Evolutionary conservation across 495 filamentous ascomycete genomes (phyloP).

Genomic region (Rhizodiscina lignyota): DNA sequence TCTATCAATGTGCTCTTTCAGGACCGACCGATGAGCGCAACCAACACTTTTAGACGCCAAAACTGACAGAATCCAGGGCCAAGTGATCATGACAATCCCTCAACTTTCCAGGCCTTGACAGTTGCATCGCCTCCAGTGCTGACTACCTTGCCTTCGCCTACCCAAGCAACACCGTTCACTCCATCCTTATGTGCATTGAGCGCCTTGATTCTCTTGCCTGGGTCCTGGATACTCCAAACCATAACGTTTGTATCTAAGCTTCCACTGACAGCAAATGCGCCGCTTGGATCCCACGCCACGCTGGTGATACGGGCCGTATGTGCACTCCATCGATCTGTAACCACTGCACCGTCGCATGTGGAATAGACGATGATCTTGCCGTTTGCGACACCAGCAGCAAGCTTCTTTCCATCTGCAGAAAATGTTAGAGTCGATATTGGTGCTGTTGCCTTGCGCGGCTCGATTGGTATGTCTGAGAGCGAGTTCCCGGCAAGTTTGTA

Average conservation of each 20-base stretch:
- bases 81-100: conserved; percentile 26
- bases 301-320: conserved; percentile 76
- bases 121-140: conserved; percentile 76
- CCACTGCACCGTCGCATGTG: conserved; percentile 30
- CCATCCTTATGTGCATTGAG: conserved; percentile 88
- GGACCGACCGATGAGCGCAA: no score
- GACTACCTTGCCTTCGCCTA: conserved; percentile 50
- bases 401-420: conserved; percentile 49
- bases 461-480: conserved; percentile 15
- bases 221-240: conserved; percentile 77
- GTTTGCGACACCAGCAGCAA: conserved; percentile 68
- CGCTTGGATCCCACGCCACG: conserved; percentile 55
- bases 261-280: conserved; percentile 62
- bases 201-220: conserved; percentile 62
- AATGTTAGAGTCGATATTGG: conserved; percentile 58
- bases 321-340: conserved; percentile 72
- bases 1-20: no score
- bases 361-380: conserved; percentile 74
- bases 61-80: no score
- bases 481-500: conserved; percentile 40
- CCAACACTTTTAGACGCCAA: no score
- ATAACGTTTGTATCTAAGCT: conserved; percentile 78
- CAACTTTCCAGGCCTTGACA: conserved; percentile 76
- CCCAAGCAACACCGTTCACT: conserved; percentile 77
- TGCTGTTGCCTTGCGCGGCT: conserved; percentile 29